Percentiles rank a stretch among this genome's conserved stretches.
Conservation (phyloP, 352 stramenopile genomes). For the Phytopythium kandeliae region DNA sequence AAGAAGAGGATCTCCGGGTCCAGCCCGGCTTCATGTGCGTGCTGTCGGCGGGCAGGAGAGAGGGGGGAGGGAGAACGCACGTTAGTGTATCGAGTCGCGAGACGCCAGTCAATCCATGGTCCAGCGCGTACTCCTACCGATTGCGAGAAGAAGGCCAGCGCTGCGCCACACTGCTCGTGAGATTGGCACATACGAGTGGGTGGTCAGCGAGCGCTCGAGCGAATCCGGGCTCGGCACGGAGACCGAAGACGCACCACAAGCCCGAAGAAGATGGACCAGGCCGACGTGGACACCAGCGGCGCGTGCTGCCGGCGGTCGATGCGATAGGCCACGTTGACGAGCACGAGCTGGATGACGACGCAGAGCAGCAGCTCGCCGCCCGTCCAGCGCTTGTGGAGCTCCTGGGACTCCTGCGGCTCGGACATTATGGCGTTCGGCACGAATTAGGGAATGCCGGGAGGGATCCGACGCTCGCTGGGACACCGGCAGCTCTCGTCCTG, state of each 20-base stretch:
- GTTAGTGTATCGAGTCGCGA: no score
- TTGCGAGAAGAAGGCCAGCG: conserved; percentile 38
- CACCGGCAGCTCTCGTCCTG: no score
- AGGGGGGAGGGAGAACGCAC: no score
- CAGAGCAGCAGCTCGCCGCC: conserved; percentile 55
- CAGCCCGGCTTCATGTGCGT: conserved; percentile 32
- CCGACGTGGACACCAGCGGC: conserved; percentile 53
- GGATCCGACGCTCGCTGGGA: no score
- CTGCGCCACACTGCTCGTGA: conserved; percentile 21
- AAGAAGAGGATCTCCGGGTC: conserved; percentile 65
- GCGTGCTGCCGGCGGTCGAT: conserved; percentile 41
- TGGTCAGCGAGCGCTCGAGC: no score
- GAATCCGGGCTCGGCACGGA: no score
- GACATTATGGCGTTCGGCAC: conserved; percentile 12
- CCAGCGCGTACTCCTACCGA: conserved; percentile 9
- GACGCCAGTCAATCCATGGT: not conserved
- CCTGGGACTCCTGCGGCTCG: conserved; percentile 12
- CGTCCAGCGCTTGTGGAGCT: conserved; percentile 39
- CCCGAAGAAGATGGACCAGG: conserved; percentile 58
- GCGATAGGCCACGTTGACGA: conserved; percentile 59
- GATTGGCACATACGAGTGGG: no score
- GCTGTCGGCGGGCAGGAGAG: conserved; percentile 11
- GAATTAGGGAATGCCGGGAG: no score
- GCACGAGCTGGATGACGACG: conserved; percentile 52
- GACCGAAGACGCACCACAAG: conserved; percentile 16